These are phyloP conservation scores for Sporobolomyces phaffii DNA, from an alignment of 768 basidiomycete species.

Conservation along the genomic window DNA sequence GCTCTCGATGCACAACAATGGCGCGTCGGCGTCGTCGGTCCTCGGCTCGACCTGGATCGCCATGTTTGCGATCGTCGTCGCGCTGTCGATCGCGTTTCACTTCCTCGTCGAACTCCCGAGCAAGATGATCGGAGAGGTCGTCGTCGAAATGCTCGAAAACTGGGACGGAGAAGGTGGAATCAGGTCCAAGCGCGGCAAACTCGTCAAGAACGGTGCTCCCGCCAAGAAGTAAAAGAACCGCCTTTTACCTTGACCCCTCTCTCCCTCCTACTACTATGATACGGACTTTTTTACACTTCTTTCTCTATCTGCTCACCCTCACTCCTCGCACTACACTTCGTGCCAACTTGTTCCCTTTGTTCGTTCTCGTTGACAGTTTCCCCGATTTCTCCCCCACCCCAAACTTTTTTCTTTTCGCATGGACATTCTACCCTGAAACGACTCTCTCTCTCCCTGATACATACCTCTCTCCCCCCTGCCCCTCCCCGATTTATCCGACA, in stretches of 20 bases:
- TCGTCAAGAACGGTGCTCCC: slow-evolving; percentile 1
- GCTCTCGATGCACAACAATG: slow-evolving; percentile 37
- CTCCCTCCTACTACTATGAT: too few species aligned
- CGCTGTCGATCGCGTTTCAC: slow-evolving; percentile 43
- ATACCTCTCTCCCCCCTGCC: neutral
- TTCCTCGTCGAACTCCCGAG: slow-evolving; percentile 43
- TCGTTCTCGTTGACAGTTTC: neutral
- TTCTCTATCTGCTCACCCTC: neutral
- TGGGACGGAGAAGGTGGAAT: slow-evolving; percentile 34
- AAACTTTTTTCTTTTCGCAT: neutral
- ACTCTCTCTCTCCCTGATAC: neutral
- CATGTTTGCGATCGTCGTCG: slow-evolving; percentile 39
- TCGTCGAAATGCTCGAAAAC: slow-evolving; percentile 39
- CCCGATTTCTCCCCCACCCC: neutral
- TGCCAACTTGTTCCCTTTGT: too few species aligned
- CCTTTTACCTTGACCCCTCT: neutral
- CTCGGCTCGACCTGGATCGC: slow-evolving; percentile 43
- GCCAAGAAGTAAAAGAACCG: slow-evolving; percentile 16
- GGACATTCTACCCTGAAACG: neutral
- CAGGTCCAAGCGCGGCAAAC: slow-evolving; percentile 4
- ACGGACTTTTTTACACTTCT: neutral
- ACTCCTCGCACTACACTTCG: too few species aligned
- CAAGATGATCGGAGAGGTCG: slow-evolving; percentile 43
- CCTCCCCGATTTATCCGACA: neutral
- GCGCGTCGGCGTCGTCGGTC: slow-evolving; percentile 32